A percentile compares a stretch with the other conserved stretches of the same genome.
These are phyloP conservation scores for rapeseed (Brassica napus) DNA, from an alignment of 345 rosid species.

Conservation along the genomic window DNA sequence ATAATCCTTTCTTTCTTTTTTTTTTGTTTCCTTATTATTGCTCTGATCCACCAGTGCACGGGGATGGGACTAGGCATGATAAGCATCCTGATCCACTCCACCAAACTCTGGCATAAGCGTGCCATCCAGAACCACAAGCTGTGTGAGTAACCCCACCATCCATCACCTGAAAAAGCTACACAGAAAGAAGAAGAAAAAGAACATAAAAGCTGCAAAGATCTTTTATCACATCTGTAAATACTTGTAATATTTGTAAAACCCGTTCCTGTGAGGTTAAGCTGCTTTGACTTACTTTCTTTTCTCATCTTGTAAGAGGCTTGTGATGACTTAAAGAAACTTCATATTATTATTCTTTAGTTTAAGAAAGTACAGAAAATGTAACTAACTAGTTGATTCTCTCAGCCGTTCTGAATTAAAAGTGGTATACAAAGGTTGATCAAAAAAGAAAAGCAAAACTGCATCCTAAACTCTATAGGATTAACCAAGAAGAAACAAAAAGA, in stretches of 20 bases:
- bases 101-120: constrained; percentile 57
- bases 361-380: background rate
- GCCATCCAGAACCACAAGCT: constrained; percentile 55
- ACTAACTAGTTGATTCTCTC: constrained; percentile 28
- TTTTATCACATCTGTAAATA: constrained; percentile 27
- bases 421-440: constrained; percentile 32
- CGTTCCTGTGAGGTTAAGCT: constrained; percentile 23
- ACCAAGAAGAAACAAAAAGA: constrained; percentile 26
- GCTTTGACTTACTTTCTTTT: constrained; percentile 17
- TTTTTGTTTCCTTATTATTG: background rate
- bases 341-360: background rate
- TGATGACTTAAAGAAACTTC: constrained; percentile 25
- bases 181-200: constrained; percentile 2
- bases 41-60: constrained; percentile 34
- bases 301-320: constrained; percentile 25
- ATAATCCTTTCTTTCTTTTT: background rate
- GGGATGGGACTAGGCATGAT: constrained; percentile 57
- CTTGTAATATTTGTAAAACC: constrained; percentile 20
- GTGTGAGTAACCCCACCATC: constrained; percentile 26
- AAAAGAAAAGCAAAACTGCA: constrained; percentile 29
- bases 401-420: constrained; percentile 26
- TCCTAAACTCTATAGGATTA: constrained; percentile 28
- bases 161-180: constrained; percentile 22
- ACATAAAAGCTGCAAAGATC: constrained; percentile 29
- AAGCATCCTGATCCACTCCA: constrained; percentile 51